Evolutionary conservation across 441 rosid species (phyloP).

Genomic region (Rhodomyrtus psidioides): DNA sequence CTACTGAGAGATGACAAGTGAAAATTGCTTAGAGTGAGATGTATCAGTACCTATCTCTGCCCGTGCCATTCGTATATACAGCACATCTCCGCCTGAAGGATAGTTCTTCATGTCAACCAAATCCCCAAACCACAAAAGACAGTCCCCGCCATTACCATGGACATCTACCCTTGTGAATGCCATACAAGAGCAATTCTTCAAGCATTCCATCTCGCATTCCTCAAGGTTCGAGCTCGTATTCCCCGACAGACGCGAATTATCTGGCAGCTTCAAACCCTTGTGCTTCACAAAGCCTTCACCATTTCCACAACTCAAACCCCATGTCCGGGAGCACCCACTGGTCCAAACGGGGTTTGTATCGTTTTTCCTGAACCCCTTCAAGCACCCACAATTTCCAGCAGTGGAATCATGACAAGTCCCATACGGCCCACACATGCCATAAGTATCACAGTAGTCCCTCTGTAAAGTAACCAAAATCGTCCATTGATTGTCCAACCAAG

Average conservation of each 20-base stretch:
- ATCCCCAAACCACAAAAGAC: neutral
- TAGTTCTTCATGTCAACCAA: constrained; percentile 9
- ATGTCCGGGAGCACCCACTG: constrained; percentile 1
- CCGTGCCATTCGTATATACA: constrained; percentile 5
- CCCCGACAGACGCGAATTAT: neutral
- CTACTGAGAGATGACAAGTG: neutral
- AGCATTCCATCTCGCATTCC: neutral
- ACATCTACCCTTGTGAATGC: constrained; percentile 5
- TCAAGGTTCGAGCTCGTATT: constrained; percentile 1
- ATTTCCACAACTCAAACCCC: neutral
- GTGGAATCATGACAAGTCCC: neutral
- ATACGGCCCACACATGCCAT: constrained; percentile 4
- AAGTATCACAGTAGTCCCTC: constrained; percentile 8
- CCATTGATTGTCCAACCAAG: neutral
- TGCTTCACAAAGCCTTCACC: constrained; percentile 8
- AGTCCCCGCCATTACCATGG: constrained; percentile 2
- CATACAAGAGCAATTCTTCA: constrained; percentile 7
- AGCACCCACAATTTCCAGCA: neutral
- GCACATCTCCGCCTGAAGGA: constrained; percentile 2
- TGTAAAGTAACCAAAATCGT: neutral
- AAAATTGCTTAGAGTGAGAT: neutral
- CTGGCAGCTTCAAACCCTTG: neutral
- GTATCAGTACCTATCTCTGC: neutral
- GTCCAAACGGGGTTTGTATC: constrained; percentile 4
- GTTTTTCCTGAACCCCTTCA: constrained; percentile 4